phyloP scores from a whole-genome alignment of 768 basidiomycete species.

The Boletellus emodensis region DNA sequence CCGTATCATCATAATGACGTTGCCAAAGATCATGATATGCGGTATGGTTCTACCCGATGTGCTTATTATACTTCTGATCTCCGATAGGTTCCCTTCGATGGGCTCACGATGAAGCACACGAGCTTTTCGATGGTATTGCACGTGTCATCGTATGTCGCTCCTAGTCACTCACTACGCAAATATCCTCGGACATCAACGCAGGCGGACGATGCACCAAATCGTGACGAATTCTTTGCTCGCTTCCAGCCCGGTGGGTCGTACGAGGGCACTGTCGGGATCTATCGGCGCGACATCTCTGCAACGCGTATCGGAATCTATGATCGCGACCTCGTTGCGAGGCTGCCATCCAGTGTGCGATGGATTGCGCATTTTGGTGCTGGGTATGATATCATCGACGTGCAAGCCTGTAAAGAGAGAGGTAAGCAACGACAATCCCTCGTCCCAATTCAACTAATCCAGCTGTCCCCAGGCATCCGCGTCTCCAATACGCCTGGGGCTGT shows the following conservation, averaged over 20 bases:
- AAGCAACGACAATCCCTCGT: conserved; percentile 26
- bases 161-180: not conserved
- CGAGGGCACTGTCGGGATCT: conserved; percentile 46
- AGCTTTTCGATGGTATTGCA: conserved; percentile 60
- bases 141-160: conserved; percentile 64
- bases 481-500: conserved; percentile 91
- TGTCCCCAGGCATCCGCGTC: conserved; percentile 55
- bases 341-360: conserved; percentile 68
- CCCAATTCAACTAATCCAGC: no score
- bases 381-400: conserved; percentile 79
- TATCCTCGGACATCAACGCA: not conserved
- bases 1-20: not conserved
- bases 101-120: conserved; percentile 67
- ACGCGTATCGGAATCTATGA: conserved; percentile 48
- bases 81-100: conserved; percentile 61
- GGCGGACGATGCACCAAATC: conserved; percentile 40
- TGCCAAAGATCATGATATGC: conserved; percentile 29
- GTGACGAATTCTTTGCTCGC: conserved; percentile 44
- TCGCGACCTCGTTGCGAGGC: conserved; percentile 48
- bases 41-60: conserved; percentile 14
- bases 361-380: conserved; percentile 88
- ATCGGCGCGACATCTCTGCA: conserved; percentile 44
- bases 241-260: conserved; percentile 45
- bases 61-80: not conserved
- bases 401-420: conserved; percentile 71